Percentiles rank a stretch among this genome's conserved stretches.
Conservation (phyloP, 225 moss, liverwort and hornwort genomes). For the Physcomitrium patens region DNA sequence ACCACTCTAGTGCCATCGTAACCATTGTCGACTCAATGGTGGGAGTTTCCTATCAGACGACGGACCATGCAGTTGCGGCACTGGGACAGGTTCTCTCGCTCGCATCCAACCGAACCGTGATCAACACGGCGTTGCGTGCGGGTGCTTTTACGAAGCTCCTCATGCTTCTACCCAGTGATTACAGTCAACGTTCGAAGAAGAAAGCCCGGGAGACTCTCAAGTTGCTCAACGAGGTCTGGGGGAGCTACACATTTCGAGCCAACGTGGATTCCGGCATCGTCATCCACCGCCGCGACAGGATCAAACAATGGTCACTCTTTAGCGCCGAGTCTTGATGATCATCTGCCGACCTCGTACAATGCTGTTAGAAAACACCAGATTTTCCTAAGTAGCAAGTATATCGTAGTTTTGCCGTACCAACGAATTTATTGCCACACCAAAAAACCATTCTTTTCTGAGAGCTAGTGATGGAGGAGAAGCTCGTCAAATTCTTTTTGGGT, state of each 20-base stretch:
- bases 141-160: conserved; percentile 80
- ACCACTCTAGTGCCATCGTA: conserved; percentile 54
- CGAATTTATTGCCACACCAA: too few relatives aligned
- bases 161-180: conserved; percentile 72
- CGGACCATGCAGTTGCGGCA: conserved; percentile 76
- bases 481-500: too few relatives aligned
- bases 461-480: too few relatives aligned
- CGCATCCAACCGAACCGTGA: conserved; percentile 68
- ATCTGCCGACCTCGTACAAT: too few relatives aligned
- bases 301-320: neutral
- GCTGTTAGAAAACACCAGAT: too few relatives aligned
- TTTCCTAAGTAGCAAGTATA: too few relatives aligned
- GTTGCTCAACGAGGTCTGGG: conserved; percentile 75
- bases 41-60: conserved; percentile 61
- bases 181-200: conserved; percentile 66
- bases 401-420: too few relatives aligned
- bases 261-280: conserved; percentile 6
- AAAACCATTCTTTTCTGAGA: too few relatives aligned
- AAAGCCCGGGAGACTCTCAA: conserved; percentile 75
- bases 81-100: conserved; percentile 72
- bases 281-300: neutral
- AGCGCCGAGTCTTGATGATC: conserved; percentile 26
- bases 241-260: conserved; percentile 67
- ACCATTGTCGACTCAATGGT: conserved; percentile 72
- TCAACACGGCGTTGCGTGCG: conserved; percentile 65